Evolutionary conservation across 2,329 filamentous ascomycete species (phyloP).

Genomic region (Aspergillus hiratsukae): DNA sequence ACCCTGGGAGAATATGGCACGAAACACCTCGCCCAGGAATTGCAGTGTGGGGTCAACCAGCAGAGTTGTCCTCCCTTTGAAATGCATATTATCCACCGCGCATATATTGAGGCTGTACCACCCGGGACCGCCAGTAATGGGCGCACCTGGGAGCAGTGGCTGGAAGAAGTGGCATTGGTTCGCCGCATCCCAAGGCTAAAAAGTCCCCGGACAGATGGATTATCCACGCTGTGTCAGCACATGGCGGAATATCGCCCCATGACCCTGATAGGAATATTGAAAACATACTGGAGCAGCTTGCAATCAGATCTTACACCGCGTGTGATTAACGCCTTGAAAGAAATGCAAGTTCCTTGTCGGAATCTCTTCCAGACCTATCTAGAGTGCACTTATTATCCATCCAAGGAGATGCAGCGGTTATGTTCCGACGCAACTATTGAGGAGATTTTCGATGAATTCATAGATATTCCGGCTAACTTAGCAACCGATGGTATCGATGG

Average conservation of each 20-base stretch:
- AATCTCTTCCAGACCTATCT: no score
- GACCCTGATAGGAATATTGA: background rate
- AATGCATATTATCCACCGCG: constrained; percentile 5
- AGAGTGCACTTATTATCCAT: no score
- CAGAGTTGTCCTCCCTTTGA: background rate
- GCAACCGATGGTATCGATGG: background rate
- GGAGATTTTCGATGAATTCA: background rate
- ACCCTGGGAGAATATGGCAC: constrained; percentile 1
- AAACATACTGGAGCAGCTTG: background rate
- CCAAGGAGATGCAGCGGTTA: no score
- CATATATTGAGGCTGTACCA: background rate
- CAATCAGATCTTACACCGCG: background rate
- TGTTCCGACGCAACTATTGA: no score
- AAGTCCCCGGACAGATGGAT: background rate
- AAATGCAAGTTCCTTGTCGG: no score
- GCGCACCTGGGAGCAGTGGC: constrained; percentile 4
- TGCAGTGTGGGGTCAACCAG: background rate
- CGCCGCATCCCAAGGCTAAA: constrained; percentile 4
- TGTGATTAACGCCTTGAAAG: background rate
- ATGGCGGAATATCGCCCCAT: background rate
- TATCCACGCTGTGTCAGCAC: background rate
- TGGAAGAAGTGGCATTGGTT: constrained; percentile 1
- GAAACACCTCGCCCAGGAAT: background rate
- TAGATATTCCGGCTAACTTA: background rate
- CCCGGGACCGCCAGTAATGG: background rate